Conservation (phyloP, 768 basidiomycete species). For the Auricularia cornea region DNA sequence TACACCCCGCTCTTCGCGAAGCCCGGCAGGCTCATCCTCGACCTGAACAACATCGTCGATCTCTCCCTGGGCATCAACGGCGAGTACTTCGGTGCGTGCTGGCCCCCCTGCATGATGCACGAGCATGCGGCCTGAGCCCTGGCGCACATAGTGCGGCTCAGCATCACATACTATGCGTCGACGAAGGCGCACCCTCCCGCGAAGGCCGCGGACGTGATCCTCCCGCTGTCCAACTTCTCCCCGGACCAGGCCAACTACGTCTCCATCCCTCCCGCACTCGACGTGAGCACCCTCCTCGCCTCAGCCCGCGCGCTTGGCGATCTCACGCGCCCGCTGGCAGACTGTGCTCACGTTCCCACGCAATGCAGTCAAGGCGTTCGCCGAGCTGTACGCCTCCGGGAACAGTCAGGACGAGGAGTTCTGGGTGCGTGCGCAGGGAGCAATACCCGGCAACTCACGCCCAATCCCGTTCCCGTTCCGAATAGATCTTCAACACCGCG, state of each 20-base stretch:
- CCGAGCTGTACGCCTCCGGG: conserved; percentile 64
- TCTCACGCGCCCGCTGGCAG: conserved; percentile 24
- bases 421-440: conserved; percentile 43
- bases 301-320: background rate
- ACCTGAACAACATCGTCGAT: conserved; percentile 62
- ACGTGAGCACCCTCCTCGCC: conserved; percentile 31
- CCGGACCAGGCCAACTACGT: conserved; percentile 63
- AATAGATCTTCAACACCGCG: conserved; percentile 59
- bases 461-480: too few relatives aligned
- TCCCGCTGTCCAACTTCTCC: conserved; percentile 59
- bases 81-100: conserved; percentile 53
- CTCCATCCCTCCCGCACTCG: conserved; percentile 66
- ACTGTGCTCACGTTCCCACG: conserved; percentile 59
- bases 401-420: conserved; percentile 58
- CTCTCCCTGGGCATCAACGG: conserved; percentile 41
- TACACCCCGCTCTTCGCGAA: conserved; percentile 64
- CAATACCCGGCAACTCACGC: background rate
- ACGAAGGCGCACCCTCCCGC: conserved; percentile 49
- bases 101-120: too few relatives aligned
- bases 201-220: conserved; percentile 50
- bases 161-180: conserved; percentile 66
- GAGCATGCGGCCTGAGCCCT: too few relatives aligned
- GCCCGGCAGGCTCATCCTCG: conserved; percentile 60
- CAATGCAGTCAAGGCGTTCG: conserved; percentile 58
- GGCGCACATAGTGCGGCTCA: conserved; percentile 43